phyloP scores from a whole-genome alignment of 139 green algal genomes.

The Yamagishiella unicocca region DNA sequence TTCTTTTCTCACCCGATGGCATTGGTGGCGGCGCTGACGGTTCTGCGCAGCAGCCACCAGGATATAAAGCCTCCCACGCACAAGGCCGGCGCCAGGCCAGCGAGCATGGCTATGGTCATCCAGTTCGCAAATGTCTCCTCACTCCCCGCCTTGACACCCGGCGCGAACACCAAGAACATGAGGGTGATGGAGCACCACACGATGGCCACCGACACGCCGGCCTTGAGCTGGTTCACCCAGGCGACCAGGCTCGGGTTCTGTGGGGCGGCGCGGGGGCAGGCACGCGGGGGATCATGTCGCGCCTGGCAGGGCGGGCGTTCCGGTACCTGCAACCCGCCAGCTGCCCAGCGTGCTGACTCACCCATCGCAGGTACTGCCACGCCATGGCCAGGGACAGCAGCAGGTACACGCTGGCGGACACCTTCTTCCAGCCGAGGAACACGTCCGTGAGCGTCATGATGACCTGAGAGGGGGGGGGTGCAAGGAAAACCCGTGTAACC shows the following conservation, averaged over 20 bases:
- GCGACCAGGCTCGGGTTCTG: slow-evolving; percentile 7
- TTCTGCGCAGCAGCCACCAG: not conserved
- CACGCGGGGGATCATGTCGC: no score
- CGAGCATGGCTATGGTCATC: slow-evolving; percentile 36
- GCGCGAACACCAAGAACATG: slow-evolving; percentile 15
- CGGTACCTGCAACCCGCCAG: not conserved
- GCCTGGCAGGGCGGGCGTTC: not conserved
- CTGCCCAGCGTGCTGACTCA: not conserved
- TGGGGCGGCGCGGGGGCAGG: not conserved
- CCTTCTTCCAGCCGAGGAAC: not conserved
- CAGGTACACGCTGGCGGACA: slow-evolving; percentile 25
- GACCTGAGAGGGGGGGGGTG: not conserved
- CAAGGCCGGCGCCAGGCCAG: slow-evolving; percentile 9
- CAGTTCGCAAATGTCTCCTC: not conserved
- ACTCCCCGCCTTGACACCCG: not conserved
- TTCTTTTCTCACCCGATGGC: not conserved
- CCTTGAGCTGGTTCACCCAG: slow-evolving; percentile 32
- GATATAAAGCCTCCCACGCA: not conserved
- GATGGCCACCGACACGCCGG: not conserved
- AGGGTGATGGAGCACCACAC: slow-evolving; percentile 16
- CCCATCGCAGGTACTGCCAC: slow-evolving; percentile 40
- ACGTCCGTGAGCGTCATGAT: slow-evolving; percentile 23
- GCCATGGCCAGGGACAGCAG: slow-evolving; percentile 11
- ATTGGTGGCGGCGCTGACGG: not conserved
- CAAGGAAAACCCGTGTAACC: no score